Evolutionary conservation across 208 protist species (phyloP), one percentile per base, ranked within the genome.

Genomic region (Phytomonas sp.): DNA sequence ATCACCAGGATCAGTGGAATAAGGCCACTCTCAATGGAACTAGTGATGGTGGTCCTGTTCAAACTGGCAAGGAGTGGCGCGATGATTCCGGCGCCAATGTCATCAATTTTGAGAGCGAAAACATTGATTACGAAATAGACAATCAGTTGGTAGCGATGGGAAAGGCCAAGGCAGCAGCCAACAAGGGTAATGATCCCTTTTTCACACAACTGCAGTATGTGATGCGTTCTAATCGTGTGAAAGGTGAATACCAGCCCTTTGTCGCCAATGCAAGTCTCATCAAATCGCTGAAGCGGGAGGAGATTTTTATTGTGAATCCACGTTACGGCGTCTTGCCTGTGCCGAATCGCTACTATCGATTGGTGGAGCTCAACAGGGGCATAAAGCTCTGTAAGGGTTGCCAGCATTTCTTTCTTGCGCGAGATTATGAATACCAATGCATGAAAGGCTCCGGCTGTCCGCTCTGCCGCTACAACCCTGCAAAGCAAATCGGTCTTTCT

Each of bases 371-470:
- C 5, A 91, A 91, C 64, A 77, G 87, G 0, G 72, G 70, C n/a
- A 87, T 98, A 60, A 71, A 83, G 6, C 70, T 97, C 29, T 98
- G 95, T 76, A 73, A 75, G 5, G 78, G 83, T n/a, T 98, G 96
- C 79, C 92, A 97, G 75, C 96, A 97, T 80, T 98, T 98, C 72
- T 98, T 98, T 77, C 78, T 86, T 71, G 86, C 81, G 15, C 81
- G 83, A 1, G 92, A 97, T 46, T 98, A 97, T 72, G 94, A 97
- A 84, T 82, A 80, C 33, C 87, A 94, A 76, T 87, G 80, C 69
- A 93, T 96, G 80, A 89, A 95, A 72, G 91, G 89, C 4, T 81
- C 74, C 53, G 83, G 85, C 8, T 98, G 96, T 72, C 94, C 96
- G 5, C 67, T 98, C 26, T 98, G 96, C 78, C 81, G 87, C 3